These are phyloP conservation scores for Saccharomycodes ludwigii DNA, from an alignment of 805 yeast genomes.

Conservation along the genomic window DNA sequence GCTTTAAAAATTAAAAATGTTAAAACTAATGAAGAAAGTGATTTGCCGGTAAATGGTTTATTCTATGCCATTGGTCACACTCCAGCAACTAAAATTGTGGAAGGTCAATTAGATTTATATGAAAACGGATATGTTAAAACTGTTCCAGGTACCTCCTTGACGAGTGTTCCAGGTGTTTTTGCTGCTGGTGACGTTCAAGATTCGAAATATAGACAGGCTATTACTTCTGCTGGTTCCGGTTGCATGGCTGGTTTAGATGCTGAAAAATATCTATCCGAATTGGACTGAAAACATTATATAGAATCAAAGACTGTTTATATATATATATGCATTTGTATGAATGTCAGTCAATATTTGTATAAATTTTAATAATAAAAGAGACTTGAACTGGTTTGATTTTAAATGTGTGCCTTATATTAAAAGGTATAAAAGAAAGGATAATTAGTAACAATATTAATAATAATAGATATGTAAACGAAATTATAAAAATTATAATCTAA, in stretches of 20 bases:
- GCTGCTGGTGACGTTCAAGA: slow-evolving; percentile 99
- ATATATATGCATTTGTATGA: too few species aligned
- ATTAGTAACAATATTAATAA: too few species aligned
- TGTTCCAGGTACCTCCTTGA: slow-evolving; percentile 75
- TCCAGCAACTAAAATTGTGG: slow-evolving; percentile 83
- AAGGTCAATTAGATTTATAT: slow-evolving; percentile 70
- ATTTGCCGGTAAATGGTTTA: slow-evolving; percentile 75
- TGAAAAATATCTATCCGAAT: slow-evolving; percentile 68
- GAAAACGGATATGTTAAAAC: slow-evolving; percentile 84
- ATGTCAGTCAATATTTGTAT: background rate
- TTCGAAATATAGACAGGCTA: slow-evolving; percentile 93
- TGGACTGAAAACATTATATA: slow-evolving; percentile 23
- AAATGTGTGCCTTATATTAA: background rate
- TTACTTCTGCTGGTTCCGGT: slow-evolving; percentile 98
- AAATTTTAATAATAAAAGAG: background rate
- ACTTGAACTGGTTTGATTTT: background rate
- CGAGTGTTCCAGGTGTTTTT: slow-evolving; percentile 81
- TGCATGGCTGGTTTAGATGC: slow-evolving; percentile 99
- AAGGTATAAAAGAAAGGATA: background rate
- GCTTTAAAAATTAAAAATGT: slow-evolving; percentile 56
- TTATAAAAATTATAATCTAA: too few species aligned
- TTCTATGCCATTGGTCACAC: slow-evolving; percentile 97
- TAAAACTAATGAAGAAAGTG: slow-evolving; percentile 54
- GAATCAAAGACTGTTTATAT: too few species aligned
- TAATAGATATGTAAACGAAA: too few species aligned